Evolutionary conservation across 2,329 filamentous ascomycete species (phyloP).

Genomic region (Anisogramma anomala): DNA sequence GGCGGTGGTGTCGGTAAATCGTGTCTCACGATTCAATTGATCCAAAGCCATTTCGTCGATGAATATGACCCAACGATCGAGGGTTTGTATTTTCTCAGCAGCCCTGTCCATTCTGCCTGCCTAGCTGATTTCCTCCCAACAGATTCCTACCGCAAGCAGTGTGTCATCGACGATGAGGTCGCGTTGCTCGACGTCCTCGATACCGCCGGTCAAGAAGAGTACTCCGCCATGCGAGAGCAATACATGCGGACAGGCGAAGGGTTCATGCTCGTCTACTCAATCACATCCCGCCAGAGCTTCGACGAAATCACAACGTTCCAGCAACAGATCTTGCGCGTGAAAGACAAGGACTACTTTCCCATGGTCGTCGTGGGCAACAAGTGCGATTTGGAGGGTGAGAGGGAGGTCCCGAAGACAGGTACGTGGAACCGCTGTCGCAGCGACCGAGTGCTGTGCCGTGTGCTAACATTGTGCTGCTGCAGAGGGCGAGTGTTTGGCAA

Average conservation of each 20-base stretch:
- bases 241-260: slow-evolving; percentile 99
- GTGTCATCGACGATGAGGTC: slow-evolving; percentile 95
- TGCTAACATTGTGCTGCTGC: slow-evolving; percentile 16
- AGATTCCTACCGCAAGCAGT: slow-evolving; percentile 99
- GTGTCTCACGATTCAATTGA: slow-evolving; percentile 94
- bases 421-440: slow-evolving; percentile 26
- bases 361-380: slow-evolving; percentile 99
- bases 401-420: slow-evolving; percentile 89
- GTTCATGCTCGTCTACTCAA: slow-evolving; percentile 95
- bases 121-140: slow-evolving; percentile 18
- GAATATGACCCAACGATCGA: slow-evolving; percentile 99
- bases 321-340: slow-evolving; percentile 95
- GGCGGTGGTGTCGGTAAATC: slow-evolving; percentile 98
- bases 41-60: slow-evolving; percentile 94
- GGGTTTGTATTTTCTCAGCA: slow-evolving; percentile 46
- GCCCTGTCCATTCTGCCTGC: neutral
- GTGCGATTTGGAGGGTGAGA: slow-evolving; percentile 90
- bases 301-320: slow-evolving; percentile 98
- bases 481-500: slow-evolving; percentile 86
- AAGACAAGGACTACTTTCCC: slow-evolving; percentile 99
- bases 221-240: slow-evolving; percentile 98
- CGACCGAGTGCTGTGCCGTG: slow-evolving; percentile 1
- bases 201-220: slow-evolving; percentile 97
- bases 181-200: slow-evolving; percentile 95
- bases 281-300: slow-evolving; percentile 92